Conservation (phyloP, 345 rosid species). For the Dovyalis caffra region DNA sequence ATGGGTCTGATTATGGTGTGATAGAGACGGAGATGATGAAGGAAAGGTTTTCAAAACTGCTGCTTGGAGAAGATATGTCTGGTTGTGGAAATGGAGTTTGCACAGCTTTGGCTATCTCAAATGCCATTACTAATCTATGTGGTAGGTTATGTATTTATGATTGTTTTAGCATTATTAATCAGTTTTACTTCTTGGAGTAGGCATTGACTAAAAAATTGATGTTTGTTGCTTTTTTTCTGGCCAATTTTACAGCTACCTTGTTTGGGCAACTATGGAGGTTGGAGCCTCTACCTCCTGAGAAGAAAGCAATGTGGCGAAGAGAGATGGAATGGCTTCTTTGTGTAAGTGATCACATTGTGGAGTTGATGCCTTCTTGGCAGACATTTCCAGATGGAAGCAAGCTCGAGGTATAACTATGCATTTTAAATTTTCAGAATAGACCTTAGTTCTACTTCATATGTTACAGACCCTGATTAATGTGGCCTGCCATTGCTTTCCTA, state of each 20-base stretch:
- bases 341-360: slow-evolving; percentile 93
- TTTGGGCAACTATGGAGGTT: slow-evolving; percentile 98
- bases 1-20: slow-evolving; percentile 12
- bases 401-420: slow-evolving; percentile 66
- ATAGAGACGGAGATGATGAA: slow-evolving; percentile 93
- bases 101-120: slow-evolving; percentile 89
- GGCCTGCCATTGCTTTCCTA: not conserved
- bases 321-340: slow-evolving; percentile 96
- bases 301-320: slow-evolving; percentile 95
- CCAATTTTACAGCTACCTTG: slow-evolving; percentile 61
- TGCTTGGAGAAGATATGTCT: slow-evolving; percentile 99
- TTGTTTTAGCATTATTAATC: slow-evolving; percentile 1
- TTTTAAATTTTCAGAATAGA: not conserved
- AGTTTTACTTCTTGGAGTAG: not conserved
- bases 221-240: slow-evolving; percentile 1
- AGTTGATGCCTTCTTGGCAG: slow-evolving; percentile 93
- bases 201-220: slow-evolving; percentile 10
- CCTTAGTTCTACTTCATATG: not conserved
- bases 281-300: slow-evolving; percentile 74
- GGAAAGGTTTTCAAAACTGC: slow-evolving; percentile 88
- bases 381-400: slow-evolving; percentile 93
- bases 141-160: slow-evolving; percentile 42
- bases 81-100: slow-evolving; percentile 96
- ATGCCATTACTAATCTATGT: slow-evolving; percentile 95
- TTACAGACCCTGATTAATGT: not conserved